Base-by-base conservation (phyloP, 306 rosid species). In the Sicyos baderoa region DNA sequence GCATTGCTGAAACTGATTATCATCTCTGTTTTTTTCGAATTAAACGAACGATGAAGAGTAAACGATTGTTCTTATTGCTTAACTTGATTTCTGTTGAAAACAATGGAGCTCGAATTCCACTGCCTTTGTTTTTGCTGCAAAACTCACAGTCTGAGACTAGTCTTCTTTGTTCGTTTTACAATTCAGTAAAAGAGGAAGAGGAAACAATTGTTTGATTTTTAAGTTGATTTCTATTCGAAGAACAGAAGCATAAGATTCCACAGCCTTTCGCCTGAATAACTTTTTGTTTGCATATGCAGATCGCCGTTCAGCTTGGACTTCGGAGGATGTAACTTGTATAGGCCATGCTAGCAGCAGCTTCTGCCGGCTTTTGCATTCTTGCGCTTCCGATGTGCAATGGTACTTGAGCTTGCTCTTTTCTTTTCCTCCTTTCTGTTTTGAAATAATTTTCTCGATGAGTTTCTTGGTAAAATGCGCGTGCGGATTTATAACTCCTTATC, bases 231-330 rank as follows among this genome's bases (percentile, higher is more conserved):
- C 35, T 44, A 6, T 11, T 37, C 14, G 1, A 40, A 11, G 27
- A 4, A 55, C 3, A n/a, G 7, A 12, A 44, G 53, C 22, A 17
- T 42, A 22, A 48, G 54, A 21, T 62, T 61, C 14, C 25, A 4
- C 68, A 35, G 23, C 15, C 25, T 35, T 61, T 61, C 9, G n/a
- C 17, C n/a, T 9, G 65, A 10, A 18, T n/a, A n/a, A n/a, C n/a
- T n/a, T n/a, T n/a, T 25, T 8, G 10, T 50, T 61, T 1, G 4
- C 23, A 6, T 54, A 6, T 52, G 21, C 80, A 88, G 96, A 82
- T 79, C 81, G 65, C 74, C 94, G 97, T 79, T 87, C 96, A 68
- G 75, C 79, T 88, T 86, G 94, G 95, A 84, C 76, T 74, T 57
- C 79, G 40, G 99, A 90, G 64, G 97, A 90, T 37, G 68, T 77